Evolutionary conservation across 1,284 basidiomycete genomes (phyloP), one percentile per base, ranked within the genome.

Genomic region (Entoloma clypeatum): DNA sequence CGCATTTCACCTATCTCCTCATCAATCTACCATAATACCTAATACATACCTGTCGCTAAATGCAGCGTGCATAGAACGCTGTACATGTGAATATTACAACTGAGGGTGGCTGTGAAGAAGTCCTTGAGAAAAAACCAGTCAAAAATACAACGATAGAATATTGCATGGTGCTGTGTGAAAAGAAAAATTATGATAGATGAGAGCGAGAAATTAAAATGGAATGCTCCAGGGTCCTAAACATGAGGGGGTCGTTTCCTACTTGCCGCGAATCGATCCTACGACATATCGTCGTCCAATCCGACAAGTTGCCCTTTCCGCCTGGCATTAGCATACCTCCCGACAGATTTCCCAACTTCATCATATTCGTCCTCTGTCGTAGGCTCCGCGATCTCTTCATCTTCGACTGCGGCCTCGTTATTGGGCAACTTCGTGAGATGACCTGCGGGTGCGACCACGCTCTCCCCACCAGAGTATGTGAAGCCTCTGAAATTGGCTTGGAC

Each of bases 401-500:
- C 71, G 0, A 68, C 70, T 3, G 71, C 67, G 9, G 67, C 65
- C 18, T 65, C 71, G 27, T 65, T 63, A 55, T 42, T 68, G 61
- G 17, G 64, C 38, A 39, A 36, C 36, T 50, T 48, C 31, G 47
- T 39, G 27, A 57, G 38, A 29, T 53, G 34, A 14, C 56, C 55
- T 17, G 50, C 45, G 51, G 66, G 67, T 28, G 67, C 65, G n/a
- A 69, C 60, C 16, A 80, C 59, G 47, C 86, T 83, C 63, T 90
- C 83, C 51, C 89, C 87, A 44, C 89, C 89, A 23, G 82, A 85
- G 60, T 90, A 94, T 3, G 91, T 93, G 71, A 92, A 94, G 29
- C 89, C 89, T 41, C 84, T 76, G 64, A 96, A 96, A 64, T 95
- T 92, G 70, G 93, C 92, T 69, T 96, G 92, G 36, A 96, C 86